Evolutionary conservation across 768 basidiomycete genomes (phyloP).

Genomic region (Macrolepiota fuliginosa): DNA sequence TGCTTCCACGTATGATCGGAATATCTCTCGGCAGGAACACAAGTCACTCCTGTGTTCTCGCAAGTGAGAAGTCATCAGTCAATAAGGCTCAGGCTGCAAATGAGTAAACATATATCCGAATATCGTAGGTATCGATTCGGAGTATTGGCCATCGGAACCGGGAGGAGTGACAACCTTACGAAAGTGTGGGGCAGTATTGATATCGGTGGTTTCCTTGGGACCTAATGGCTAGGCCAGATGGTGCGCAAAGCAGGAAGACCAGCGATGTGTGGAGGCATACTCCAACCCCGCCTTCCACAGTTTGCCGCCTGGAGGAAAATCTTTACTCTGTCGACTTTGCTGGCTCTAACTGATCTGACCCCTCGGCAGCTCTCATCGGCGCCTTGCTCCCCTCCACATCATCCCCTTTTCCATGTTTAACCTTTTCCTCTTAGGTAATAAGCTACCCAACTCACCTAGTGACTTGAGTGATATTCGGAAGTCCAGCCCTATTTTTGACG

Average conservation of each 20-base stretch:
- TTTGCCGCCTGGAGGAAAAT: not conserved
- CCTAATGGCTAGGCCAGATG: not conserved
- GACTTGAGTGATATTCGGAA: slow-evolving; percentile 48
- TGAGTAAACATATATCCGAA: slow-evolving; percentile 52
- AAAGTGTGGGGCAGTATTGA: not conserved
- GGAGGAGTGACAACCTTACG: slow-evolving; percentile 74
- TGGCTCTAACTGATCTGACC: not conserved
- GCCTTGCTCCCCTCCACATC: not conserved
- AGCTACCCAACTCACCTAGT: slow-evolving; percentile 11
- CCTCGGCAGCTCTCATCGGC: slow-evolving; percentile 3
- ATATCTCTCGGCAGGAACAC: slow-evolving; percentile 88
- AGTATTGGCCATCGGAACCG: slow-evolving; percentile 75
- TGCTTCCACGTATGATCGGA: slow-evolving; percentile 80
- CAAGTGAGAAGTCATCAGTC: not conserved
- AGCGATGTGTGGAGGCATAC: not conserved
- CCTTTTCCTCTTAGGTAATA: slow-evolving; percentile 5
- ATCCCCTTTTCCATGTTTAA: not conserved
- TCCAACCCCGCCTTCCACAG: slow-evolving; percentile 14
- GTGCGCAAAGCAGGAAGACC: too few species aligned
- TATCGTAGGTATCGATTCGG: slow-evolving; percentile 63
- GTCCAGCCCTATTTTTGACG: slow-evolving; percentile 52
- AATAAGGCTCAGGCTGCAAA: slow-evolving; percentile 37
- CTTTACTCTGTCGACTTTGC: not conserved
- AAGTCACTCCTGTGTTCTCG: slow-evolving; percentile 52
- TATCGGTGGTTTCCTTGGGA: slow-evolving; percentile 15